A percentile compares a stretch with the other conserved stretches of the same genome.
Conservation (phyloP, 2,329 filamentous ascomycete genomes). For the Beauveria sp. region DNA sequence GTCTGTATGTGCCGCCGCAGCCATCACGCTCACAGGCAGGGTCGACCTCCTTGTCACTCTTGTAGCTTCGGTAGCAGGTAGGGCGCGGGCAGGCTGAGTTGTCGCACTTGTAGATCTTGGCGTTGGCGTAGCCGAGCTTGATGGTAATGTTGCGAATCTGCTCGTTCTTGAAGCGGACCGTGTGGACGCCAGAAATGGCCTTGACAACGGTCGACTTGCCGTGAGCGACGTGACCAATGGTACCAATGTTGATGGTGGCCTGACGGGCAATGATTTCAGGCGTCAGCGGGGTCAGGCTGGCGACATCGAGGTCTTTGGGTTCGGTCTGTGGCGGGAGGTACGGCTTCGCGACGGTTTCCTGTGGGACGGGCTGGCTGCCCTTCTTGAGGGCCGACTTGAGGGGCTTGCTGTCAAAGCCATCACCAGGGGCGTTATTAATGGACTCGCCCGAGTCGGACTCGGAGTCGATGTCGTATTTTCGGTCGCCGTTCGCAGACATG, state of each 20-base stretch:
- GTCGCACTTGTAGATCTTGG: conserved; percentile 99
- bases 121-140: conserved; percentile 98
- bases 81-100: conserved; percentile 85
- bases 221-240: conserved; percentile 97
- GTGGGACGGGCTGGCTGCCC: conserved; percentile 43
- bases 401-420: conserved; percentile 56
- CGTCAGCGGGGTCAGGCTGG: conserved; percentile 72
- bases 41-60: conserved; percentile 98
- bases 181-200: conserved; percentile 97
- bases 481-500: conserved; percentile 53
- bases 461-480: conserved; percentile 64
- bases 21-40: conserved; percentile 92
- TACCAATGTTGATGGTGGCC: conserved; percentile 98
- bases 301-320: conserved; percentile 78
- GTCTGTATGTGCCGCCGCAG: conserved; percentile 77
- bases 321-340: conserved; percentile 81
- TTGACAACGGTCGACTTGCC: conserved; percentile 98
- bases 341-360: conserved; percentile 47
- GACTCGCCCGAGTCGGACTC: conserved; percentile 63
- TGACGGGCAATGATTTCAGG: conserved; percentile 96
- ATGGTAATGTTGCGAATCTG: conserved; percentile 98
- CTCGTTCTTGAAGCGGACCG: conserved; percentile 99
- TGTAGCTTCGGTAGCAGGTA: conserved; percentile 93
- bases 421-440: conserved; percentile 45
- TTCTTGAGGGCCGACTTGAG: conserved; percentile 87